Conservation (phyloP, 129 eudicot species). For the Kitagawia praeruptora region DNA sequence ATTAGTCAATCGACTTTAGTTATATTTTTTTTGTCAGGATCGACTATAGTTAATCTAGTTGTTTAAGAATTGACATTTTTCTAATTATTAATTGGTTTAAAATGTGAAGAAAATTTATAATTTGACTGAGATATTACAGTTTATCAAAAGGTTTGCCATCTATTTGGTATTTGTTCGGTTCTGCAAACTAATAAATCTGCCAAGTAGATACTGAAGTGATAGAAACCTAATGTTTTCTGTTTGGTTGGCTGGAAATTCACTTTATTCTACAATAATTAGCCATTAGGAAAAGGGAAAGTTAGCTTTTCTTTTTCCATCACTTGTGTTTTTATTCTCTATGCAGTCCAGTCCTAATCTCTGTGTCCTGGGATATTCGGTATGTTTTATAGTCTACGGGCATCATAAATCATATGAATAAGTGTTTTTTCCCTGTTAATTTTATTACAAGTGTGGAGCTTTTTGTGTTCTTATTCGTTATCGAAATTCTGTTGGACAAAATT, state of each 20-base stretch:
- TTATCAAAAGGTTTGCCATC: background rate
- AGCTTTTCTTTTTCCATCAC: background rate
- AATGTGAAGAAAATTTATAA: background rate
- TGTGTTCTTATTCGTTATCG: too few species aligned
- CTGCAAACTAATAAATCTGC: background rate
- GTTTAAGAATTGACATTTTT: too few species aligned
- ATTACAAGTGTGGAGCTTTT: background rate
- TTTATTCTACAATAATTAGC: background rate
- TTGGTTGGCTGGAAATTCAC: background rate
- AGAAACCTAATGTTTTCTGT: background rate
- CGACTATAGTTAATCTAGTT: too few species aligned
- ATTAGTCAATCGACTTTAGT: background rate
- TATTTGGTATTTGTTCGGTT: background rate
- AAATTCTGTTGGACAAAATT: too few species aligned
- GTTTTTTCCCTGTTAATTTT: too few species aligned
- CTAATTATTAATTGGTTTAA: too few species aligned
- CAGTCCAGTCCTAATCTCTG: background rate
- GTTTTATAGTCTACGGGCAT: background rate
- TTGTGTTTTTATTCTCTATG: background rate
- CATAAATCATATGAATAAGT: too few species aligned
- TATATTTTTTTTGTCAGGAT: too few species aligned
- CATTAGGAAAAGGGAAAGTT: background rate
- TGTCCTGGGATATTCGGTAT: background rate
- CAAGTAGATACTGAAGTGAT: background rate
- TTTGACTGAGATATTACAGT: background rate